phyloP scores from a whole-genome alignment of 306 rosid genomes.

The Pterocarpus macrocarpus region DNA sequence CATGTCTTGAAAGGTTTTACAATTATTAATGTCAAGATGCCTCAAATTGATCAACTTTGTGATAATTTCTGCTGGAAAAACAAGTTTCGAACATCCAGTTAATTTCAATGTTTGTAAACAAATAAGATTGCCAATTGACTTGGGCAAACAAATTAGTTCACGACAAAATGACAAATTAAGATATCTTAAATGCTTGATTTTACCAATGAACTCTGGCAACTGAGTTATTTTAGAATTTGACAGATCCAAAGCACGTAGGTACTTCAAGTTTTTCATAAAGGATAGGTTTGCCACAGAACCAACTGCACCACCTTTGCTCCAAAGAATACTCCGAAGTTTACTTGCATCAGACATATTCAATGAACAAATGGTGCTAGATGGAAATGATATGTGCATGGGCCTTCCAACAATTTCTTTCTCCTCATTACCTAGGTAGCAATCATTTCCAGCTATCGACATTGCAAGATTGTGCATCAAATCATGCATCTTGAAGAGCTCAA shows the following conservation, averaged over 20 bases:
- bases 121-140: conserved; percentile 15
- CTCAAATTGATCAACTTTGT: conserved; percentile 15
- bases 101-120: conserved; percentile 19
- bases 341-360: not conserved
- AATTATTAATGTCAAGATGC: not conserved
- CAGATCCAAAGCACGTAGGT: conserved; percentile 1
- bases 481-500: too few species aligned
- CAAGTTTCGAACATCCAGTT: not conserved
- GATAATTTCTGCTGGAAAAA: not conserved
- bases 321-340: not conserved
- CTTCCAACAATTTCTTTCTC: not conserved
- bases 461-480: too few species aligned
- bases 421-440: not conserved
- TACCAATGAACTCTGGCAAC: conserved; percentile 12
- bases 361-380: not conserved
- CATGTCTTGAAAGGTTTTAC: not conserved
- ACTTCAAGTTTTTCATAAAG: not conserved
- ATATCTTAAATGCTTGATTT: conserved; percentile 12
- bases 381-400: not conserved
- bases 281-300: not conserved
- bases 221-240: not conserved
- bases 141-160: conserved; percentile 3
- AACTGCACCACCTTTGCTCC: accelerated
- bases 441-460: not conserved
- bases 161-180: not conserved